Percentiles rank a stretch among this genome's conserved stretches.
These are phyloP conservation scores for Pichia membranifaciens DNA, from an alignment of 805 yeast species.

Conservation along the genomic window DNA sequence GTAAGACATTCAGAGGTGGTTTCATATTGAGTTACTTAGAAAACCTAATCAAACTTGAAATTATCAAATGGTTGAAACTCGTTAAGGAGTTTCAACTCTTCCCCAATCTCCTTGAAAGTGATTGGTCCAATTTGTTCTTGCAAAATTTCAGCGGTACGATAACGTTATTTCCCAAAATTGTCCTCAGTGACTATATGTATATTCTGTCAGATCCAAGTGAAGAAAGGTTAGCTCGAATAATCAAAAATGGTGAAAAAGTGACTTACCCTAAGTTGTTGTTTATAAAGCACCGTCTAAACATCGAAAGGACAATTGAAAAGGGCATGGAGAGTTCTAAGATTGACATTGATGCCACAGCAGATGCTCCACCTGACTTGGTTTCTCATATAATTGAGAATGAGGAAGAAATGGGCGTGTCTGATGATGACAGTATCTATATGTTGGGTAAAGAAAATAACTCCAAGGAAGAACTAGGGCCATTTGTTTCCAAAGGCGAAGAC, in stretches of 20 bases:
- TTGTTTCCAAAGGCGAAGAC: no score
- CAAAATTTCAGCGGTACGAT: constrained; percentile 72
- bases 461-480: neutral
- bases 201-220: constrained; percentile 65
- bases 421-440: neutral
- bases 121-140: constrained; percentile 73
- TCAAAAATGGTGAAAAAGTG: constrained; percentile 56
- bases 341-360: constrained; percentile 8
- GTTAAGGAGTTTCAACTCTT: constrained; percentile 58
- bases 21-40: constrained; percentile 68
- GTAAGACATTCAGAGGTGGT: constrained; percentile 67
- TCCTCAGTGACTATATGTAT: constrained; percentile 51
- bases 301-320: constrained; percentile 58
- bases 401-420: neutral
- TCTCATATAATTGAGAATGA: constrained; percentile 5
- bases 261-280: constrained; percentile 63
- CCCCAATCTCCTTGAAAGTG: constrained; percentile 66
- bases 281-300: constrained; percentile 54
- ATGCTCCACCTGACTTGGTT: constrained; percentile 11
- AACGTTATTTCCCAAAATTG: constrained; percentile 69
- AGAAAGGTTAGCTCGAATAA: constrained; percentile 48
- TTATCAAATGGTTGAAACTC: constrained; percentile 70
- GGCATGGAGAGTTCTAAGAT: constrained; percentile 30
- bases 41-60: constrained; percentile 63
- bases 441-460: neutral